phyloP scores from a whole-genome alignment of 2,329 filamentous ascomycete species.

The Beauveria pseudobassiana region DNA sequence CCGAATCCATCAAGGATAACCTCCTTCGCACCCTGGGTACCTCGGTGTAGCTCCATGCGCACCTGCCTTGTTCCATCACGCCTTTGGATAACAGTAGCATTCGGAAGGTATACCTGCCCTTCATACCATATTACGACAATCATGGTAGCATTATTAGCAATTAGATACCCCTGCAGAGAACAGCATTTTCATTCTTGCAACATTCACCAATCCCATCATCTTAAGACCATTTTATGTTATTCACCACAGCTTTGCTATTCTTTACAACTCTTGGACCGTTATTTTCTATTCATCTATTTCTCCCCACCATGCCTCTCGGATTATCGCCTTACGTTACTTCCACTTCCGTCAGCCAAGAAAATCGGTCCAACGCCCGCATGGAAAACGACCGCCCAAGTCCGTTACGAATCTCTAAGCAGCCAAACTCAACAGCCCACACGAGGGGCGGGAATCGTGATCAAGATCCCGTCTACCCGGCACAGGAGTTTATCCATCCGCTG shows the following conservation, averaged over 20 bases:
- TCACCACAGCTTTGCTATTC: conserved; percentile 3
- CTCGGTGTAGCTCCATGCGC: conserved; percentile 17
- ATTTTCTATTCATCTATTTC: not conserved
- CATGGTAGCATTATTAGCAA: conserved; percentile 1
- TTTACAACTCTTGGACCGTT: not conserved
- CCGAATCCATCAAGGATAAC: conserved; percentile 52
- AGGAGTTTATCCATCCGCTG: not conserved
- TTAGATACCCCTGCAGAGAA: conserved; percentile 4
- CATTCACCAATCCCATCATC: conserved; percentile 2
- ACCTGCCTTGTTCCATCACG: not conserved
- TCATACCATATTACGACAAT: not conserved
- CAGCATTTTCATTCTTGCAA: not conserved
- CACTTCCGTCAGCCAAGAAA: conserved; percentile 14
- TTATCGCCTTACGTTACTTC: conserved; percentile 10
- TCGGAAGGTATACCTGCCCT: not conserved
- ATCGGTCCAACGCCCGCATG: conserved; percentile 13
- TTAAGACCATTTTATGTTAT: conserved; percentile 4
- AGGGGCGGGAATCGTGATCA: conserved; percentile 14
- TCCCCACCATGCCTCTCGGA: conserved; percentile 2
- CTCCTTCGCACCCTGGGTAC: conserved; percentile 43
- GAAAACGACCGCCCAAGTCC: conserved; percentile 33
- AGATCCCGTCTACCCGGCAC: not conserved
- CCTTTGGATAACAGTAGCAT: not conserved
- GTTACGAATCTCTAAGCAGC: conserved; percentile 41
- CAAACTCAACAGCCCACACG: conserved; percentile 13